Evolutionary conservation across 768 basidiomycete species (phyloP).

Genomic region (Termitomyces sp.): DNA sequence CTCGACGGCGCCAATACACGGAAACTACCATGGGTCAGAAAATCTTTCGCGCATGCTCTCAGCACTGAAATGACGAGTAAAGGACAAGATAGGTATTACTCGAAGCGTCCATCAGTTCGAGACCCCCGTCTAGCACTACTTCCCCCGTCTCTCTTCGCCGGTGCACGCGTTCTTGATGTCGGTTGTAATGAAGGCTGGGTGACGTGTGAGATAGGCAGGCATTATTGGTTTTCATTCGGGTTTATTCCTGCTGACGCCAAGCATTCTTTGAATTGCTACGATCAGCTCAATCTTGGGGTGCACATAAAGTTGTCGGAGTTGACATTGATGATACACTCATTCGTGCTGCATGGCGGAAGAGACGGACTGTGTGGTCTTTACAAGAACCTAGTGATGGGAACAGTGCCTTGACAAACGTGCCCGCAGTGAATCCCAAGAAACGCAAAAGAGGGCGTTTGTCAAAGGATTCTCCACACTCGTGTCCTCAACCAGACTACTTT

Average conservation of each 20-base stretch:
- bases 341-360: slow-evolving; percentile 68
- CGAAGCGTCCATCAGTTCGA: slow-evolving; percentile 53
- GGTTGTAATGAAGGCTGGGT: slow-evolving; percentile 88
- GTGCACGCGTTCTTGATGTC: slow-evolving; percentile 66
- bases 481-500: slow-evolving; percentile 48
- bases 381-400: slow-evolving; percentile 35
- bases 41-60: not conserved
- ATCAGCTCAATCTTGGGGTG: slow-evolving; percentile 59
- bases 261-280: not conserved
- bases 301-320: slow-evolving; percentile 69
- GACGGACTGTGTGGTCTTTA: slow-evolving; percentile 66
- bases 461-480: not conserved
- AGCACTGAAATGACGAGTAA: not conserved
- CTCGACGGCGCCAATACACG: slow-evolving; percentile 39
- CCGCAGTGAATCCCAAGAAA: slow-evolving; percentile 9
- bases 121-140: slow-evolving; percentile 67
- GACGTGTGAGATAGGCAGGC: slow-evolving; percentile 77
- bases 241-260: not conserved
- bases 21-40: slow-evolving; percentile 70
- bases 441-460: slow-evolving; percentile 16
- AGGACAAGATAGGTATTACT: slow-evolving; percentile 54
- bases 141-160: slow-evolving; percentile 44
- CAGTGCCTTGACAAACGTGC: not conserved
- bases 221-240: no score
- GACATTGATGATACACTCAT: slow-evolving; percentile 79